Conservation (phyloP, 805 yeast genomes). For the Ogataea pilisensis region DNA sequence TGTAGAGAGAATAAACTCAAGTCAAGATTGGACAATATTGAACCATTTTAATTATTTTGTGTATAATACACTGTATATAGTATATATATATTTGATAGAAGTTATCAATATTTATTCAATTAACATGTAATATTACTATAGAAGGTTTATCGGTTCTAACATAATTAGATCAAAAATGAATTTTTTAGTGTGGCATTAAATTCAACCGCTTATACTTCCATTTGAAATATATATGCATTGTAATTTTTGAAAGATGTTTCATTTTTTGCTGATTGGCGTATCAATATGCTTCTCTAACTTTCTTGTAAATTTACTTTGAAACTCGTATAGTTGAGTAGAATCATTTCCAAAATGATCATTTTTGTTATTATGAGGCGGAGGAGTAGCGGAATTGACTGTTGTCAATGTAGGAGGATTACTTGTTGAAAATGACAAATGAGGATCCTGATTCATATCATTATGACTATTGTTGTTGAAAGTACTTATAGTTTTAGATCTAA, state of each 20-base stretch:
- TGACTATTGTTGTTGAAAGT: conserved; percentile 14
- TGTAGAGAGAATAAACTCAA: conserved; percentile 33
- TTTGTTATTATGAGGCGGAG: conserved; percentile 7
- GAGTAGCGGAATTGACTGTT: conserved; percentile 9
- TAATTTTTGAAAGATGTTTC: no score
- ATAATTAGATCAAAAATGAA: no score
- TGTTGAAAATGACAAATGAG: no score
- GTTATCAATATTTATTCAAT: no score
- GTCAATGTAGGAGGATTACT: neutral
- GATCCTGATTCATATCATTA: no score
- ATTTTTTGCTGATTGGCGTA: conserved; percentile 27
- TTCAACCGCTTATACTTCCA: no score
- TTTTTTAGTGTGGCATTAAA: no score
- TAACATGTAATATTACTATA: no score
- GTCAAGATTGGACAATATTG: neutral
- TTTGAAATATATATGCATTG: no score
- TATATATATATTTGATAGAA: no score
- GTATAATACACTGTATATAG: neutral
- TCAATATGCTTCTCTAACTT: conserved; percentile 26
- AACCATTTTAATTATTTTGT: neutral
- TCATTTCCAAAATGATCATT: neutral
- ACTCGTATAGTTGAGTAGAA: conserved; percentile 3
- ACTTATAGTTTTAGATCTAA: conserved; percentile 26
- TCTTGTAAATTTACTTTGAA: conserved; percentile 14
- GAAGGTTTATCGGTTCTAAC: no score